Base-by-base conservation (phyloP, 768 basidiomycete genomes). In the Kwoniella newhampshirensis region DNA sequence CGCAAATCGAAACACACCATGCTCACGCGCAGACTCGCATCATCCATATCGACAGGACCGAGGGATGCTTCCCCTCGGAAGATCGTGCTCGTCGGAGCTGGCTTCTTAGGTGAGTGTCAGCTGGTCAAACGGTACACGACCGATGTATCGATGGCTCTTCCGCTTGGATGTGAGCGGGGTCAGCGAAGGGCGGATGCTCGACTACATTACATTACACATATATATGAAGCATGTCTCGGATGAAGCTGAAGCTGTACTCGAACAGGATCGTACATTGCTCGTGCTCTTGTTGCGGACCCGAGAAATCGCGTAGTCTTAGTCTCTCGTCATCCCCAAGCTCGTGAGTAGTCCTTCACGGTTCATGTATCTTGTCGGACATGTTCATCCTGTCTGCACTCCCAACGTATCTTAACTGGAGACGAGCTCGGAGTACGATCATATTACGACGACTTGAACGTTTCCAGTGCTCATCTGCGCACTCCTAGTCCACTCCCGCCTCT, bases 221-320 rank as follows among this genome's bases (percentile, higher is more conserved):
- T n/a, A n/a, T n/a, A n/a, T n/a, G n/a, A n/a, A n/a, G n/a, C n/a
- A 32, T 6, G 32, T 32, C 32, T 32, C 32, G 25, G 35, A 45
- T 25, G 23, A 25, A 9, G 45, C 40, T n/a, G 40, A n/a, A 23
- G 17, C 21, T n/a, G 40, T 25, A 36, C n/a, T n/a, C 9, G 41
- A 46, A n/a, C 28, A 87, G 85, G 85, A 26, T 82, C 79, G 37
- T 82, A 84, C 60, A 84, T 88, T 57, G 84, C 83, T 15, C 80
- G 80, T 64, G 77, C 80, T 2, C 77, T 87, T 20, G 77, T 82
- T 17, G 73, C 71, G 17, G 73, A 67, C 43, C 73, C 78, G 11
- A 69, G 73, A 15, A 78, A 81, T 42, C 77, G 71, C 45, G 79
- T 88, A 25, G 82, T 85, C 67, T 69, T 88, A 3, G 81, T 83